Base-by-base conservation (phyloP, 352 stramenopile species). In the Plasmopara muralis region DNA sequence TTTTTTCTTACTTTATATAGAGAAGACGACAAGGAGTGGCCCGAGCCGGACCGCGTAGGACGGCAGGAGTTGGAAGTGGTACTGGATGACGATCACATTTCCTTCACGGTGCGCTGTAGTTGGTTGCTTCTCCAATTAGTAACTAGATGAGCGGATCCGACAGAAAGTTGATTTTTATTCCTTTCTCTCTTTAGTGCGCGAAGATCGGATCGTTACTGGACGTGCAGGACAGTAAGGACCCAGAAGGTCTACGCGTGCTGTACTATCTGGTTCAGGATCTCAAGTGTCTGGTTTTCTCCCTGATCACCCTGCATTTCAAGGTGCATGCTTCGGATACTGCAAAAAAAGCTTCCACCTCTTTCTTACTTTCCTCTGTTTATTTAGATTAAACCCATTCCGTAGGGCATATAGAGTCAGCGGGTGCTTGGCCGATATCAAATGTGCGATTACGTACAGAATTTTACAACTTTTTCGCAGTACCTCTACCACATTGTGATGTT, bases 181-280 rank as follows among this genome's bases (percentile, higher is more conserved):
- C 9, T 20, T 43, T 18, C 6, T 47, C 14, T 20, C n/a, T 57
- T 25, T 50, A 97, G 75, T 98, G 91, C 57, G 75, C 88, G 44
- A 98, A 98, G 72, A 98, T 99, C 62, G 91, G 89, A 14, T 97
- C 89, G 45, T 70, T 98, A 45, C 64, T 96, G 33, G 89, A 98
- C 55, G 90, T 98, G 14, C 83, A 97, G 63, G 85, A 97, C 56
- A 98, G 89, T 72, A 93, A 97, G 30, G 96, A 99, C 66, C 95
- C 95, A 0, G 89, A 98, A 50, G 94, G 95, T 20, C 74, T 98
- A 16, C 71, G 83, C 15, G 80, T 90, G 45, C 95, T 99, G 50
- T 98, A 98, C 72, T 98, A 98, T 71, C 74, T 99, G 29, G 89
- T 97, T 20, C 94, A 98, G 68, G 96, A 99, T 68, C 74, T 99